Evolutionary conservation across 345 rosid genomes (phyloP).

Genomic region (Ricinus communis): DNA sequence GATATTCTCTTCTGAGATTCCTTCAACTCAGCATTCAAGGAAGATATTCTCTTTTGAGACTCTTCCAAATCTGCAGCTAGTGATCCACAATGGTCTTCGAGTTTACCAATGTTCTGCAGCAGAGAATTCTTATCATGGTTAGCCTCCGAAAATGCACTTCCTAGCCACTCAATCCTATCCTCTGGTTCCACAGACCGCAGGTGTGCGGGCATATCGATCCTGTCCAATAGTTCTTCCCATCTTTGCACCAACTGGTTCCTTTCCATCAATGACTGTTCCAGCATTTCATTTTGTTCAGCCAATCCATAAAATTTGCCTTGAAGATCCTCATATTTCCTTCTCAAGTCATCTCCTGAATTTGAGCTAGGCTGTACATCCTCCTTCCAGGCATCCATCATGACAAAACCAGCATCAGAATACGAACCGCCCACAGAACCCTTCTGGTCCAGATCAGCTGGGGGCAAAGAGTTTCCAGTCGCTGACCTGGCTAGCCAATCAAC

Average conservation of each 20-base stretch:
- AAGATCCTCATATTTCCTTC: slow-evolving; percentile 85
- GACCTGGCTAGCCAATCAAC: slow-evolving; percentile 93
- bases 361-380: slow-evolving; percentile 64
- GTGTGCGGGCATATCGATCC: slow-evolving; percentile 66
- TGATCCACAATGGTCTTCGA: slow-evolving; percentile 58
- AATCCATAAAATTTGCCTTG: slow-evolving; percentile 84
- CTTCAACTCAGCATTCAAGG: slow-evolving; percentile 19
- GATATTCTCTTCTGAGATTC: slow-evolving; percentile 33
- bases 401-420: slow-evolving; percentile 58
- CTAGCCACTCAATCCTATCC: slow-evolving; percentile 84
- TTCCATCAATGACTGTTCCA: slow-evolving; percentile 91
- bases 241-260: slow-evolving; percentile 81
- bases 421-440: slow-evolving; percentile 67
- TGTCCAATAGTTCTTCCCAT: slow-evolving; percentile 81
- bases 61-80: slow-evolving; percentile 68
- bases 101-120: slow-evolving; percentile 58
- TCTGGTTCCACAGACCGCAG: slow-evolving; percentile 72
- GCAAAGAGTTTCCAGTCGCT: slow-evolving; percentile 51
- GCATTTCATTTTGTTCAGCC: slow-evolving; percentile 99
- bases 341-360: slow-evolving; percentile 63
- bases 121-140: slow-evolving; percentile 54
- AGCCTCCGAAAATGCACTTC: slow-evolving; percentile 65
- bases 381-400: slow-evolving; percentile 67
- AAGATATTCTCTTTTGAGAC: slow-evolving; percentile 36
- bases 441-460: slow-evolving; percentile 70